Evolutionary conservation across 768 basidiomycete genomes (phyloP).

Genomic region (Cytidiella melzeri): DNA sequence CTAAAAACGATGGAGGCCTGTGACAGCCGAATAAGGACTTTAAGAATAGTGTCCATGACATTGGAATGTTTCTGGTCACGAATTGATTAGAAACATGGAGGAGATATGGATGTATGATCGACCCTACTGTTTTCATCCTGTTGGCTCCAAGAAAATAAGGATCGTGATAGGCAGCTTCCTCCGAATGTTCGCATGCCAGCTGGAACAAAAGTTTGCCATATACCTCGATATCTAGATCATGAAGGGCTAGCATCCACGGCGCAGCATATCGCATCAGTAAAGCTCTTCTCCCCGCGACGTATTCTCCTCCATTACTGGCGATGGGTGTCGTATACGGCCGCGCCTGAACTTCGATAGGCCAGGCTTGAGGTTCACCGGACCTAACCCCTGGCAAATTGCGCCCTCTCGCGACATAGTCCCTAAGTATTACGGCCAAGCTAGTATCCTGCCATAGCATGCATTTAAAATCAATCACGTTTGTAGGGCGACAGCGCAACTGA

Average conservation of each 20-base stretch:
- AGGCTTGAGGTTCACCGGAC: slow-evolving; percentile 38
- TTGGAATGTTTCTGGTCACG: slow-evolving; percentile 5
- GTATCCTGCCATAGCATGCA: slow-evolving; percentile 43
- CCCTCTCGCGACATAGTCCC: slow-evolving; percentile 58
- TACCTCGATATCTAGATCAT: slow-evolving; percentile 47
- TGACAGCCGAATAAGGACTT: slow-evolving; percentile 46
- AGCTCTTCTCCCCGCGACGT: slow-evolving; percentile 51
- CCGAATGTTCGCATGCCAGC: slow-evolving; percentile 42
- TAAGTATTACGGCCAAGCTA: slow-evolving; percentile 56
- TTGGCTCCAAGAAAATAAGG: slow-evolving; percentile 12
- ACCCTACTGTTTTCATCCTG: too few relatives aligned
- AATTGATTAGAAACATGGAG: neutral
- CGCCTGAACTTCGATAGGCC: slow-evolving; percentile 39
- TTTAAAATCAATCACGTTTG: neutral
- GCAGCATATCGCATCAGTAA: slow-evolving; percentile 51
- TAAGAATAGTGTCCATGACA: slow-evolving; percentile 29
- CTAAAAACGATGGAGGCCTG: slow-evolving; percentile 51
- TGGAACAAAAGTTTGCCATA: slow-evolving; percentile 54
- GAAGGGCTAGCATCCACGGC: slow-evolving; percentile 66
- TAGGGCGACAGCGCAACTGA: slow-evolving; percentile 23
- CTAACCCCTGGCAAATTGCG: slow-evolving; percentile 61
- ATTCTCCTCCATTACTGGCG: slow-evolving; percentile 62
- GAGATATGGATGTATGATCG: neutral
- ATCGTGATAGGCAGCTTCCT: slow-evolving; percentile 18
- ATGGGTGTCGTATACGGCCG: slow-evolving; percentile 35